phyloP scores from a whole-genome alignment of 176 grass and related monocot species.

The Lolium rigidum region DNA sequence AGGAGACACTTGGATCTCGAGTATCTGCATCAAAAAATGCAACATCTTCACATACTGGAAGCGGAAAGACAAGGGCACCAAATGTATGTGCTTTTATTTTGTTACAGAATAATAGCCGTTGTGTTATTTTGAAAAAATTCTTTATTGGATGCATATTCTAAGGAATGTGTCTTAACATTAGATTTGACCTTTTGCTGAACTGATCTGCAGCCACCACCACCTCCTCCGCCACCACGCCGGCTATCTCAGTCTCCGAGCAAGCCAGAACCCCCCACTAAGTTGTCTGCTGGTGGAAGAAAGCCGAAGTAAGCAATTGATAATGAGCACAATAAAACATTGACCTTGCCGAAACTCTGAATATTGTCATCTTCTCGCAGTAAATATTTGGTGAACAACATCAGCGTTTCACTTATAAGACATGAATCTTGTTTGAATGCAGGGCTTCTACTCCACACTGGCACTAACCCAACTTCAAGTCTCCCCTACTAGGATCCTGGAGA shows the following conservation, averaged over 20 bases:
- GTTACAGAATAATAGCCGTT: neutral
- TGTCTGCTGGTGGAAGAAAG: conserved; percentile 60
- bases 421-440: conserved; percentile 35
- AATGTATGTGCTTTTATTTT: conserved; percentile 46
- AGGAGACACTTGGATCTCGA: conserved; percentile 31
- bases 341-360: neutral
- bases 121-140: conserved; percentile 26
- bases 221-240: conserved; percentile 29
- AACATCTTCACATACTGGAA: conserved; percentile 24
- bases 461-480: conserved; percentile 30
- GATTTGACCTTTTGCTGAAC: conserved; percentile 4
- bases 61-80: conserved; percentile 42
- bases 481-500: conserved; percentile 19
- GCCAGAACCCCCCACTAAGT: conserved; percentile 36
- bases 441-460: conserved; percentile 51
- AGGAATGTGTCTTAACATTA: neutral
- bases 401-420: neutral
- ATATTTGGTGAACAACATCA: neutral
- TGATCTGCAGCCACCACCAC: conserved; percentile 55
- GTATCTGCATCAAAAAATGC: conserved; percentile 31
- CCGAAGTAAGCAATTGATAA: conserved; percentile 63
- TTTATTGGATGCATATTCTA: conserved; percentile 16
- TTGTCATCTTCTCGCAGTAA: neutral
- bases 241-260: conserved; percentile 43
- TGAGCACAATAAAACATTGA: neutral